Conservation (phyloP, 805 yeast species). For the Torulaspora maleeae region DNA sequence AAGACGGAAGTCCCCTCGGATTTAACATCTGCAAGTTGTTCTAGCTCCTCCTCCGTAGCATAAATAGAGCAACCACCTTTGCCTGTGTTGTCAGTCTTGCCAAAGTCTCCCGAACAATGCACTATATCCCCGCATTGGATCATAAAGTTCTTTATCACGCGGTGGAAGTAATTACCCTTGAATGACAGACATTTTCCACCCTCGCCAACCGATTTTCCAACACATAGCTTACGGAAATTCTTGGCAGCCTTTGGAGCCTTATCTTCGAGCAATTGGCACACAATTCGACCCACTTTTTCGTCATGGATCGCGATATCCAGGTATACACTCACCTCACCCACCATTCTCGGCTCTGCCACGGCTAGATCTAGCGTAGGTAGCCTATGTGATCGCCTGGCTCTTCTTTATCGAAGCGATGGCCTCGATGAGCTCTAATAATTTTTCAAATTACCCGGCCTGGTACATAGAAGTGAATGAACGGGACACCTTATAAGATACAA, state of each 20-base stretch:
- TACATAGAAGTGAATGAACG: not conserved
- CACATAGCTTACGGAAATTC: constrained; percentile 49
- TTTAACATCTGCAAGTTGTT: constrained; percentile 5
- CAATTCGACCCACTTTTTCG: constrained; percentile 52
- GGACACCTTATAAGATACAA: not conserved
- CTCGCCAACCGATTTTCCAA: constrained; percentile 30
- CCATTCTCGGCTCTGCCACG: not conserved
- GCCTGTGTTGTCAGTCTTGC: constrained; percentile 33
- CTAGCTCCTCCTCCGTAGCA: constrained; percentile 27
- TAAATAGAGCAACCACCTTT: constrained; percentile 47
- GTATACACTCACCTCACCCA: constrained; percentile 23
- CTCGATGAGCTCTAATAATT: not conserved
- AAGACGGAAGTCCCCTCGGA: constrained; percentile 23
- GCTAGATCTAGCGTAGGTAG: not conserved
- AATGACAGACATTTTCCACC: constrained; percentile 33
- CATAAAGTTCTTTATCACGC: constrained; percentile 64
- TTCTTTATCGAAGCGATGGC: not conserved
- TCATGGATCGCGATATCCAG: constrained; percentile 50
- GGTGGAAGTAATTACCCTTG: constrained; percentile 49
- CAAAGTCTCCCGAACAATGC: constrained; percentile 35
- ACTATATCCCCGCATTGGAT: constrained; percentile 62
- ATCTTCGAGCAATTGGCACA: constrained; percentile 45
- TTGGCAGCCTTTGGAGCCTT: constrained; percentile 54
- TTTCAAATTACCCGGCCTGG: not conserved
- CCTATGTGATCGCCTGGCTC: not conserved